Percentiles rank a stretch among this genome's conserved stretches.
phyloP scores from a whole-genome alignment of 2,329 filamentous ascomycete species.

The Aspergillus brasiliensis region DNA sequence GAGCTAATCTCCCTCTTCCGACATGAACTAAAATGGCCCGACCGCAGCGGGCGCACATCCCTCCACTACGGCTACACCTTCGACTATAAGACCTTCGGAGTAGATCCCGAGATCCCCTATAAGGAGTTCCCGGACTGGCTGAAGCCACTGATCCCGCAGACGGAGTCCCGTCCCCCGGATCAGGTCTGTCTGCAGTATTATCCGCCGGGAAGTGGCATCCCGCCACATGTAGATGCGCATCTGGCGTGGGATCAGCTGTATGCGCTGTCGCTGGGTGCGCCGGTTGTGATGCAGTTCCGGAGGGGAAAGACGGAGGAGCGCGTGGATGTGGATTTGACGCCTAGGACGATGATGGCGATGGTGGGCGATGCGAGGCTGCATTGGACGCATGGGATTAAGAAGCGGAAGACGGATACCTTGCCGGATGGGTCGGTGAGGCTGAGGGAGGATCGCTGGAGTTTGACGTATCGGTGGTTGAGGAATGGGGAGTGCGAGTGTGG shows the following conservation, averaged over 20 bases:
- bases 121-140: conserved; percentile 57
- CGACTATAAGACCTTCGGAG: conserved; percentile 61
- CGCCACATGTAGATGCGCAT: conserved; percentile 64
- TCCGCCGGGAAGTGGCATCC: conserved; percentile 61
- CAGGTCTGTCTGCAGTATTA: conserved; percentile 65
- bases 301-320: conserved; percentile 26
- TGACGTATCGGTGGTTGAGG: conserved; percentile 59
- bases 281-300: conserved; percentile 36
- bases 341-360: conserved; percentile 57
- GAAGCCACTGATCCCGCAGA: conserved; percentile 49
- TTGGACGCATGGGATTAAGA: conserved; percentile 60
- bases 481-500: conserved; percentile 55
- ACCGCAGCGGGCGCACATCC: conserved; percentile 50
- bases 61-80: conserved; percentile 61
- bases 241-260: conserved; percentile 45
- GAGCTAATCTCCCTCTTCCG: conserved; percentile 49
- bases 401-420: conserved; percentile 55
- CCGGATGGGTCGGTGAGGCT: conserved; percentile 49
- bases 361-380: conserved; percentile 54
- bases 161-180: conserved; percentile 52
- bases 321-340: conserved; percentile 51
- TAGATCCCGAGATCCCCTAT: conserved; percentile 54
- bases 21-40: conserved; percentile 52
- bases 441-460: conserved; percentile 54
- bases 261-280: conserved; percentile 35